These are phyloP conservation scores for Jacaranda mimosifolia DNA, from an alignment of 257 asterid genomes.

Conservation along the genomic window DNA sequence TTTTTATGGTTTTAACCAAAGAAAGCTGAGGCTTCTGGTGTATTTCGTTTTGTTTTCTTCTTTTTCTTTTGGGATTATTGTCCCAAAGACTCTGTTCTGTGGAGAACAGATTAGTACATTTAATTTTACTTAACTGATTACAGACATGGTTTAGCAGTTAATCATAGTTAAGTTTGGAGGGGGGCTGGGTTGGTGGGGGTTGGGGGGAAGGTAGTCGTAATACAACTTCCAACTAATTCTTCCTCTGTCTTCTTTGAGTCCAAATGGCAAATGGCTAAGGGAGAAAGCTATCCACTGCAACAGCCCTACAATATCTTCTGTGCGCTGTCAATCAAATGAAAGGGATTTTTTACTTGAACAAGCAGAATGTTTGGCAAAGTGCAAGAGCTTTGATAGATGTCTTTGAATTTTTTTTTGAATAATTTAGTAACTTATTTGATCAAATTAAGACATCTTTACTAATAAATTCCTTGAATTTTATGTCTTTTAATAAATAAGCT, in stretches of 20 bases:
- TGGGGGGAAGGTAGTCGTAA: constrained; percentile 22
- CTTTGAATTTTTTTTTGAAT: background rate
- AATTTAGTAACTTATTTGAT: background rate
- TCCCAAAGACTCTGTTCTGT: constrained; percentile 20
- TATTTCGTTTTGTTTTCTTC: background rate
- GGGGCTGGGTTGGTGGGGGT: constrained; percentile 19
- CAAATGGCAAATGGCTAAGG: background rate
- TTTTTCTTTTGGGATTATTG: constrained; percentile 22
- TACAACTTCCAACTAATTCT: constrained; percentile 48
- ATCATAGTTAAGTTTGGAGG: constrained; percentile 42
- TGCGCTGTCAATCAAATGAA: constrained; percentile 44
- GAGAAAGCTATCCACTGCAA: constrained; percentile 38
- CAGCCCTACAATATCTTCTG: constrained; percentile 35
- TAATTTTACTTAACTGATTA: background rate
- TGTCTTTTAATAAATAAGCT: background rate
- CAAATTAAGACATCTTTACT: background rate
- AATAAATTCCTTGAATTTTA: no score
- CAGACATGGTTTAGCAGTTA: constrained; percentile 40
- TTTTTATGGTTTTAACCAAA: constrained; percentile 30
- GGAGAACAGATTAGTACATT: constrained; percentile 19
- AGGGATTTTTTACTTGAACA: constrained; percentile 37
- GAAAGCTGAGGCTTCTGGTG: constrained; percentile 9
- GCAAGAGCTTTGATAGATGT: no score
- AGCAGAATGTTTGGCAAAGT: constrained; percentile 26
- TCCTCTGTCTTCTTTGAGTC: background rate